Evolutionary conservation across 352 stramenopile species (phyloP), one percentile per base, ranked within the genome.

Genomic region (Phytophthora niederhauseri): DNA sequence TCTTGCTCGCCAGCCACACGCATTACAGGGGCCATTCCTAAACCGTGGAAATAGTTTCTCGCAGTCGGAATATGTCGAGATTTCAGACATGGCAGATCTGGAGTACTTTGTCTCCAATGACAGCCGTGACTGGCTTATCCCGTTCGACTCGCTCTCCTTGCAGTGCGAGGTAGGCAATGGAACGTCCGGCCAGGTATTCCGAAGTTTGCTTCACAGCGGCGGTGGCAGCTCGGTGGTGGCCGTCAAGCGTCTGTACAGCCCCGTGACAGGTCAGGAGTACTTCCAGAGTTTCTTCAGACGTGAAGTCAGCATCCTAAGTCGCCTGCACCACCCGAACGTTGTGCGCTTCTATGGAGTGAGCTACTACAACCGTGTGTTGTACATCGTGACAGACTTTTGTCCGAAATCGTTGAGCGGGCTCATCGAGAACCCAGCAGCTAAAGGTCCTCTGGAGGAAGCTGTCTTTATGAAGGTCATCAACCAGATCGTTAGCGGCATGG

Each of bases 301-400:
- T 9, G 90, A 97, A 76, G 90, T 95, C 6, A 91, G 87, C 57
- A 94, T 96, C 57, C 56, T 97, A 57, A 95, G 89, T 59, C 84
- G 89, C 4, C 65, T 97, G 30, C 90, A 97, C 65, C 90, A 97
- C 50, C 90, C 90, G 15, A 92, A 97, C 41, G 89, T 97, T 30
- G 90, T 97, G 24, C 87, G 87, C 6, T 97, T 97, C 61, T 97
- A 96, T 61, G 90, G 90, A 43, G 89, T 97, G 52, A 95, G 89
- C 61, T 95, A 97, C 72, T 94, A 97, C 81, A 95, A 92, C 60
- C 87, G 90, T 19, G 87, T 97, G 52, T 67, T 96, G 58, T 97
- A 96, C 72, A 97, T 97, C 36, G 87, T 97, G 63, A 97, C 90
- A 22, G 90, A 97, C 53, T 97, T 94, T 78, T 97, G 90, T 57